Conservation (phyloP, 2,329 filamentous ascomycete genomes). For the Xylaria sp. region DNA sequence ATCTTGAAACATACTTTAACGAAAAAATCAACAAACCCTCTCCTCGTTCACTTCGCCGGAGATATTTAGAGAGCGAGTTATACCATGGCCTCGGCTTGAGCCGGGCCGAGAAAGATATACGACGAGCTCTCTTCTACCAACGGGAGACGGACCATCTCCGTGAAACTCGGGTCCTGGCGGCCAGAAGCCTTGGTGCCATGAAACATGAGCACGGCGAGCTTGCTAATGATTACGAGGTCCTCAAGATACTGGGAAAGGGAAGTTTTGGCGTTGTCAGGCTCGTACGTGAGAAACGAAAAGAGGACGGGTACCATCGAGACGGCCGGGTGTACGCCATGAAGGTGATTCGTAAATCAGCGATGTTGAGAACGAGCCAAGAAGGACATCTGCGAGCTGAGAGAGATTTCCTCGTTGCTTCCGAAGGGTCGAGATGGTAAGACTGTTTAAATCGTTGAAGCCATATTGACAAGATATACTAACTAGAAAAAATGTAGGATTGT, state of each 20-base stretch:
- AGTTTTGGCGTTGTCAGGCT: constrained; percentile 93
- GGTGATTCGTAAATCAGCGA: constrained; percentile 91
- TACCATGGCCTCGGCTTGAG: constrained; percentile 63
- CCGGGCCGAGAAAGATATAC: constrained; percentile 62
- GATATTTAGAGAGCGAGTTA: constrained; percentile 72
- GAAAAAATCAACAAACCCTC: constrained; percentile 67
- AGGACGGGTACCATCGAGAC: constrained; percentile 10
- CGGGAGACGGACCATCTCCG: constrained; percentile 81
- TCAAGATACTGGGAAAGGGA: constrained; percentile 88
- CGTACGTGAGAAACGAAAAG: constrained; percentile 71
- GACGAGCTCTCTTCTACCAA: constrained; percentile 67
- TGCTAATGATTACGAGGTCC: constrained; percentile 77
- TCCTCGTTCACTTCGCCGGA: constrained; percentile 68
- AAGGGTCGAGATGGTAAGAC: constrained; percentile 80
- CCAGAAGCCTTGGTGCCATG: constrained; percentile 59
- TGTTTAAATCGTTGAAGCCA: background rate
- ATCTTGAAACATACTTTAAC: constrained; percentile 85
- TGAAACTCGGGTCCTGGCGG: constrained; percentile 75
- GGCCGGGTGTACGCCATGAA: constrained; percentile 91
- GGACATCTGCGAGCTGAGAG: constrained; percentile 90
- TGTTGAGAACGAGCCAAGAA: constrained; percentile 91
- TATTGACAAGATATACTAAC: constrained; percentile 14
- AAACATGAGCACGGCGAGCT: constrained; percentile 57
- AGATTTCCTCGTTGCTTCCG: constrained; percentile 89
- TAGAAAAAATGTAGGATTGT: constrained; percentile 72